Evolutionary conservation across 2,329 filamentous ascomycete species (phyloP).

Genomic region (Exophiala sp.): DNA sequence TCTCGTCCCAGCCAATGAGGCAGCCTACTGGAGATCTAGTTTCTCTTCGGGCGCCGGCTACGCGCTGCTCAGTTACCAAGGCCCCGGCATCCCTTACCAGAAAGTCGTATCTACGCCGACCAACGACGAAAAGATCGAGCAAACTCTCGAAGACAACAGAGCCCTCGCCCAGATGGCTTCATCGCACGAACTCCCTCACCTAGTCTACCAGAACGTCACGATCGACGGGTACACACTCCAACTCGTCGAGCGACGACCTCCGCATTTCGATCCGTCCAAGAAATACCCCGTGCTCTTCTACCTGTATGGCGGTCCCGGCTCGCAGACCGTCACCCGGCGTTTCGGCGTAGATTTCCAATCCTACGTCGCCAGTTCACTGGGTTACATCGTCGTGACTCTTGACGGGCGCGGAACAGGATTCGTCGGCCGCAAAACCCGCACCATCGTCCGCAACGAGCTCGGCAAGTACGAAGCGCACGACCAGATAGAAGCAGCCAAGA

Average conservation of each 20-base stretch:
- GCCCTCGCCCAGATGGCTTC: conserved; percentile 65
- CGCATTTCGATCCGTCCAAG: conserved; percentile 71
- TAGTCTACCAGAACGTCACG: conserved; percentile 79
- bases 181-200: conserved; percentile 75
- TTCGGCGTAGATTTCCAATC: conserved; percentile 88
- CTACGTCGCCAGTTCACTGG: conserved; percentile 78
- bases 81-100: conserved; percentile 85
- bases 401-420: conserved; percentile 92
- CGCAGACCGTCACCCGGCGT: conserved; percentile 75
- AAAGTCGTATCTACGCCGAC: conserved; percentile 81
- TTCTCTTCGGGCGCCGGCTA: conserved; percentile 83
- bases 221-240: conserved; percentile 72
- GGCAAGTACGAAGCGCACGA: conserved; percentile 82
- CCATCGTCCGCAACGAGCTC: conserved; percentile 76
- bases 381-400: conserved; percentile 91
- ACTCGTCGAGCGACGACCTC: conserved; percentile 79
- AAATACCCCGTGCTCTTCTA: conserved; percentile 93
- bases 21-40: conserved; percentile 76
- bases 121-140: conserved; percentile 61
- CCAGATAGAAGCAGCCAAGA: conserved; percentile 84
- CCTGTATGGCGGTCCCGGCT: conserved; percentile 92
- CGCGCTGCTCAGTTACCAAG: conserved; percentile 76
- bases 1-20: conserved; percentile 67
- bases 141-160: conserved; percentile 74
- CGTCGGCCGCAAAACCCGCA: conserved; percentile 78